Conservation (phyloP, 108 stramenopile species). For the Parmales sp. region DNA sequence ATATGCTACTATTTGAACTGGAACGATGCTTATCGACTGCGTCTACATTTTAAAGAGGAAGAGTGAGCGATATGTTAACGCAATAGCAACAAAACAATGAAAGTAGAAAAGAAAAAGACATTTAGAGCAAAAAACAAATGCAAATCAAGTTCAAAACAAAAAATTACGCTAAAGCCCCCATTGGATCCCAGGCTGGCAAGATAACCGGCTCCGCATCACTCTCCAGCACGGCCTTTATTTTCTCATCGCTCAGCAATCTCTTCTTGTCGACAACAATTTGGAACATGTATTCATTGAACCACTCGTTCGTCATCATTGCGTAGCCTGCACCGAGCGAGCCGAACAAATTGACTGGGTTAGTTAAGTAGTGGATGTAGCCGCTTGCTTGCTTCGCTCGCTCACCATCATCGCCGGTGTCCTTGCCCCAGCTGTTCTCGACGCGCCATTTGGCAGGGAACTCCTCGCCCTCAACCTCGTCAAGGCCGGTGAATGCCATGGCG, state of each 20-base stretch:
- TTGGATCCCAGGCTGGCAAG: not conserved
- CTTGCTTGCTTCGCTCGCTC: too few relatives aligned
- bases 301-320: not conserved
- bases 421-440: not conserved
- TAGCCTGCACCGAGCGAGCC: not conserved
- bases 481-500: not conserved
- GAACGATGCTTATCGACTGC: constrained; percentile 71
- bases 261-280: not conserved
- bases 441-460: not conserved
- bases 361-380: too few relatives aligned
- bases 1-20: constrained; percentile 76
- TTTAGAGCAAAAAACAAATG: too few relatives aligned
- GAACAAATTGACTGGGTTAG: too few relatives aligned
- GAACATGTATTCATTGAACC: constrained; percentile 1
- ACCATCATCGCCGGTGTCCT: not conserved
- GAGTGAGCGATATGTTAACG: too few relatives aligned
- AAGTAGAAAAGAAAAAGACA: too few relatives aligned
- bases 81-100: too few relatives aligned
- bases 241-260: not conserved
- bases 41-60: constrained; percentile 52
- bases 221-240: not conserved
- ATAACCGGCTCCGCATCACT: not conserved
- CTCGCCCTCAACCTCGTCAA: not conserved
- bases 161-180: not conserved
- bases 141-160: too few relatives aligned